Conservation (phyloP, 1,139 yeast species). For the Suhomyces yuchorum region DNA sequence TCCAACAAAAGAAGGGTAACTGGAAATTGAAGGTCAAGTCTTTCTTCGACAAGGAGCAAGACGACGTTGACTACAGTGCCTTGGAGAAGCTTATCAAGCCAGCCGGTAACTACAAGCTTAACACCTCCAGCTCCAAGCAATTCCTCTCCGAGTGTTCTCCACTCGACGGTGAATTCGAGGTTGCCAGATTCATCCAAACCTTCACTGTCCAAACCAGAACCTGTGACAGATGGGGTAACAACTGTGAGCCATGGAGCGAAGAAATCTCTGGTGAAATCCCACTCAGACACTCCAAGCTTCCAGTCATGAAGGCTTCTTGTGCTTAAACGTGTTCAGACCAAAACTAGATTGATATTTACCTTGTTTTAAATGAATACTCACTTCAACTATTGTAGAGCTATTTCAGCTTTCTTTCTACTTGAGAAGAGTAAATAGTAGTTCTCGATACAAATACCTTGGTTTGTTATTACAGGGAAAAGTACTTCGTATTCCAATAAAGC, state of each 20-base stretch:
- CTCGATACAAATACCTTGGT: too few species aligned
- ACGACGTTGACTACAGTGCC: not conserved
- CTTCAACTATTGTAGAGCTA: too few species aligned
- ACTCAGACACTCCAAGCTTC: not conserved
- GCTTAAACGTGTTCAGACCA: too few species aligned
- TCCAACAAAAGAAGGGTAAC: not conserved
- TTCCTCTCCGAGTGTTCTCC: not conserved
- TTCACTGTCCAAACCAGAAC: slow-evolving; percentile 1
- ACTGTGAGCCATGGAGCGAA: slow-evolving; percentile 1
- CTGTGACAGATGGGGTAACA: not conserved
- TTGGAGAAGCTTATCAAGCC: slow-evolving; percentile 1
- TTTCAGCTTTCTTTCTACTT: too few species aligned
- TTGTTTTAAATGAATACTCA: too few species aligned
- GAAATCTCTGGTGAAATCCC: slow-evolving; percentile 1
- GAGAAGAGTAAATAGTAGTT: too few species aligned
- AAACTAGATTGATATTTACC: too few species aligned
- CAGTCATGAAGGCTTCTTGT: not conserved
- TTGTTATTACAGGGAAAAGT: too few species aligned
- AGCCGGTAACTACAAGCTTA: not conserved
- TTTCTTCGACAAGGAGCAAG: not conserved
- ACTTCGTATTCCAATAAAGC: too few species aligned
- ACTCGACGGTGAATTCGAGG: not conserved
- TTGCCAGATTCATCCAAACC: not conserved
- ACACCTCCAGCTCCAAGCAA: not conserved
- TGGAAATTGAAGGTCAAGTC: slow-evolving; percentile 1